Evolutionary conservation across 257 asterid genomes (phyloP).

Genomic region (Euphrasia confusa): DNA sequence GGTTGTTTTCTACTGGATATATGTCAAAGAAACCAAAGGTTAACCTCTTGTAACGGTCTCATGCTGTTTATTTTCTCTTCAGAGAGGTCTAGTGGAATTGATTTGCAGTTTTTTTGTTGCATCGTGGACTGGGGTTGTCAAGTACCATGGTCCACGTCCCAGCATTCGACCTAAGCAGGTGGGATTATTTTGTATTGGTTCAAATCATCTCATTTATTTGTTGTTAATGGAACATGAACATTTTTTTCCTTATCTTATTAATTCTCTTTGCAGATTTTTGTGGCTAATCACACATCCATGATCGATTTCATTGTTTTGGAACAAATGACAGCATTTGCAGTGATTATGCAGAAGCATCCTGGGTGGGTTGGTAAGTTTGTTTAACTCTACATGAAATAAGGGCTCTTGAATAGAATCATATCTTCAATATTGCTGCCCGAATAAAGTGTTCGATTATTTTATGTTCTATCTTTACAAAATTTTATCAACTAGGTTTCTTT

Average conservation of each 20-base stretch:
- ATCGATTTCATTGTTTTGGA: constrained; percentile 92
- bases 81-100: constrained; percentile 92
- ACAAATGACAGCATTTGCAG: constrained; percentile 99
- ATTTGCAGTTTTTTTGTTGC: constrained; percentile 97
- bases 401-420: constrained; percentile 17
- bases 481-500: not conserved
- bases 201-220: constrained; percentile 7
- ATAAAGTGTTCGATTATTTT: constrained; percentile 12
- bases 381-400: not conserved
- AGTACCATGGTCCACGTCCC: constrained; percentile 98
- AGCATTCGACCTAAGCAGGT: constrained; percentile 98
- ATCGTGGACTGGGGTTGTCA: constrained; percentile 99
- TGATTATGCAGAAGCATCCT: constrained; percentile 99
- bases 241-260: constrained; percentile 10
- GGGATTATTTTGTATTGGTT: constrained; percentile 19
- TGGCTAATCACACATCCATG: constrained; percentile 99
- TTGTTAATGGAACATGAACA: constrained; percentile 7
- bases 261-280: constrained; percentile 71
- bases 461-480: not conserved
- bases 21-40: constrained; percentile 2
- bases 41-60: constrained; percentile 20
- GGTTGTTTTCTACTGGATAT: constrained; percentile 8
- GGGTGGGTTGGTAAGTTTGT: constrained; percentile 97
- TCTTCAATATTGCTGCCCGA: not conserved
- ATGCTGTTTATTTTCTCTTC: constrained; percentile 28